These are phyloP conservation scores for Gossypium davidsonii DNA, from an alignment of 441 rosid genomes.

Conservation along the genomic window DNA sequence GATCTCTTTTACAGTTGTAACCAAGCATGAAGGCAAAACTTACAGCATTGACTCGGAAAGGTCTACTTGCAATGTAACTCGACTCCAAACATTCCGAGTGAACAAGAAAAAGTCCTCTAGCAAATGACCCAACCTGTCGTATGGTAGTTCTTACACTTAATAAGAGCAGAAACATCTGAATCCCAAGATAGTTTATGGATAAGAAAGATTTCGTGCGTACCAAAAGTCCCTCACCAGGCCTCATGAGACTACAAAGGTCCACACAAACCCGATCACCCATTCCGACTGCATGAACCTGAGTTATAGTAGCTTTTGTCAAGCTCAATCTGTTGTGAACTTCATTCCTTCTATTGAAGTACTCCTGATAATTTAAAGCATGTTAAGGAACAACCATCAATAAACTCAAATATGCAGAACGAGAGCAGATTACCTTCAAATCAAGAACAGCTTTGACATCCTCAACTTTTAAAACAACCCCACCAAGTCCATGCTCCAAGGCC, in stretches of 20 bases:
- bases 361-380: constrained; percentile 38
- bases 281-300: constrained; percentile 51
- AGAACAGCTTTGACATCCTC: constrained; percentile 56
- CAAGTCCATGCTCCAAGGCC: constrained; percentile 85
- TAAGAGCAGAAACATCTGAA: constrained; percentile 9
- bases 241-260: constrained; percentile 92
- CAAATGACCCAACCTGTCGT: constrained; percentile 82
- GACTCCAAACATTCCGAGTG: constrained; percentile 87
- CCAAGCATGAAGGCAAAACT: constrained; percentile 21
- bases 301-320: constrained; percentile 59
- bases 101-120: constrained; percentile 86
- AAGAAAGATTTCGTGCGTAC: constrained; percentile 33
- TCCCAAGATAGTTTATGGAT: not conserved
- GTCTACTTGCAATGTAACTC: constrained; percentile 83
- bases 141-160: not conserved
- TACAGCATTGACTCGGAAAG: constrained; percentile 87
- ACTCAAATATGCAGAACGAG: not conserved
- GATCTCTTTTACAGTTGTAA: not conserved
- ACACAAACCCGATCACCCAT: constrained; percentile 94
- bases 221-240: constrained; percentile 88
- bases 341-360: constrained; percentile 68
- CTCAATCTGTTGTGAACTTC: constrained; percentile 48
- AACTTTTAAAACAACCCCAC: constrained; percentile 63
- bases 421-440: constrained; percentile 52
- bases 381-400: constrained; percentile 22